Evolutionary conservation across 2,329 filamentous ascomycete genomes (phyloP).

Genomic region (Onygenales sp.): DNA sequence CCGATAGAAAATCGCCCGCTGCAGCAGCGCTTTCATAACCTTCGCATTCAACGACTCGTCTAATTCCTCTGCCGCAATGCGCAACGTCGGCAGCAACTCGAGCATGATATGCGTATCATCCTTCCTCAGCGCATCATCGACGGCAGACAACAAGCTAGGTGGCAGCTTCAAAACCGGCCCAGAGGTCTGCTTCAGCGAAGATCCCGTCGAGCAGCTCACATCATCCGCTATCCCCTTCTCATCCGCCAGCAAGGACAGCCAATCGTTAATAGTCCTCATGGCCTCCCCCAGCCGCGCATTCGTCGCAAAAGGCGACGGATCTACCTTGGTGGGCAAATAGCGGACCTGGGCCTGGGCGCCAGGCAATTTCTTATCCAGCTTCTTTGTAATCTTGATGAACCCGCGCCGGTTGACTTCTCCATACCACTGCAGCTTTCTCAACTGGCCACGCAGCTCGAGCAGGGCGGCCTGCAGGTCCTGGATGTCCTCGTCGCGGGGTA

Average conservation of each 20-base stretch:
- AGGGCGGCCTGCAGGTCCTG: constrained; percentile 87
- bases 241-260: constrained; percentile 75
- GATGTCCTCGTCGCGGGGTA: constrained; percentile 76
- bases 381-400: constrained; percentile 98
- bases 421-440: constrained; percentile 94
- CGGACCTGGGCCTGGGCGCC: constrained; percentile 66
- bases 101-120: constrained; percentile 32
- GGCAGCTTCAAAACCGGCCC: constrained; percentile 67
- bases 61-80: constrained; percentile 43
- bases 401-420: constrained; percentile 91
- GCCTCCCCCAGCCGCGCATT: constrained; percentile 51
- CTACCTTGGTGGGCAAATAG: constrained; percentile 85
- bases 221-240: constrained; percentile 63
- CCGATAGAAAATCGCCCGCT: constrained; percentile 57
- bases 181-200: constrained; percentile 59
- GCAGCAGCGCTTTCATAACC: constrained; percentile 33
- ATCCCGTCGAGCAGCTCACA: constrained; percentile 59
- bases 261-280: constrained; percentile 71
- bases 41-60: constrained; percentile 62
- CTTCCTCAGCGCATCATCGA: constrained; percentile 31
- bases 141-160: constrained; percentile 38
- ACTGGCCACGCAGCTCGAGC: constrained; percentile 74
- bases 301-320: constrained; percentile 78
- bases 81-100: constrained; percentile 49
- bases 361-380: constrained; percentile 89